Evolutionary conservation across 306 rosid genomes (phyloP).

Genomic region (Quercus robur): DNA sequence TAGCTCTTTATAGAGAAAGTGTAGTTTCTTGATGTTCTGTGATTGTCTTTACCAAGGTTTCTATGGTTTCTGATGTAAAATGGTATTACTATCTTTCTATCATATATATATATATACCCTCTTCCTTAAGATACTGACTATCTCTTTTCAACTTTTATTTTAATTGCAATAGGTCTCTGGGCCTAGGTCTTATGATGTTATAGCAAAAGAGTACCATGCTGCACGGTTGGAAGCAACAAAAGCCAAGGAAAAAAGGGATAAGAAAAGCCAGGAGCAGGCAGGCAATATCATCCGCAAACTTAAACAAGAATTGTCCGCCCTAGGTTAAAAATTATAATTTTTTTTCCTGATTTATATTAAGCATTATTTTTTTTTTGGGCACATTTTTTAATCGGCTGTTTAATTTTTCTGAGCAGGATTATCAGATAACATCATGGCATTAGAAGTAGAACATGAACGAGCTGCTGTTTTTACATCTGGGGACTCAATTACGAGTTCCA

Average conservation of each 20-base stretch:
- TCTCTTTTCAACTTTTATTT: slow-evolving; percentile 25
- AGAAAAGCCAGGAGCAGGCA: slow-evolving; percentile 72
- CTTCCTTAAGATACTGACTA: neutral
- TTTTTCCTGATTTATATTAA: slow-evolving; percentile 21
- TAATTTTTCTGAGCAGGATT: slow-evolving; percentile 56
- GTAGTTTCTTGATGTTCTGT: neutral
- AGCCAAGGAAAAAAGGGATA: slow-evolving; percentile 74
- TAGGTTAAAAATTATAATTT: slow-evolving; percentile 45
- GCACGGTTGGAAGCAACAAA: slow-evolving; percentile 77
- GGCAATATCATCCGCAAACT: slow-evolving; percentile 68
- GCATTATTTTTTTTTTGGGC: neutral
- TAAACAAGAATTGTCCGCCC: slow-evolving; percentile 72
- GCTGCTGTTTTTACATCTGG: slow-evolving; percentile 36
- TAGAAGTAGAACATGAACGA: slow-evolving; percentile 62
- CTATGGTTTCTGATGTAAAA: neutral
- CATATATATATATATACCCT: neutral
- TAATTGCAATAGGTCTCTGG: slow-evolving; percentile 39
- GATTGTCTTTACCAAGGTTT: neutral
- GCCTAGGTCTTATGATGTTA: slow-evolving; percentile 71
- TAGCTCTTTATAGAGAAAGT: neutral
- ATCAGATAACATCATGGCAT: slow-evolving; percentile 58
- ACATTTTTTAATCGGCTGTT: slow-evolving; percentile 8
- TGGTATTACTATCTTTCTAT: neutral
- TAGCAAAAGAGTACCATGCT: slow-evolving; percentile 73
- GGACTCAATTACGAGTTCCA: slow-evolving; percentile 30